A percentile compares a stretch with the other conserved stretches of the same genome.
These are phyloP conservation scores for Mycena olivaceomarginata DNA, from an alignment of 768 basidiomycete genomes.

Conservation along the genomic window DNA sequence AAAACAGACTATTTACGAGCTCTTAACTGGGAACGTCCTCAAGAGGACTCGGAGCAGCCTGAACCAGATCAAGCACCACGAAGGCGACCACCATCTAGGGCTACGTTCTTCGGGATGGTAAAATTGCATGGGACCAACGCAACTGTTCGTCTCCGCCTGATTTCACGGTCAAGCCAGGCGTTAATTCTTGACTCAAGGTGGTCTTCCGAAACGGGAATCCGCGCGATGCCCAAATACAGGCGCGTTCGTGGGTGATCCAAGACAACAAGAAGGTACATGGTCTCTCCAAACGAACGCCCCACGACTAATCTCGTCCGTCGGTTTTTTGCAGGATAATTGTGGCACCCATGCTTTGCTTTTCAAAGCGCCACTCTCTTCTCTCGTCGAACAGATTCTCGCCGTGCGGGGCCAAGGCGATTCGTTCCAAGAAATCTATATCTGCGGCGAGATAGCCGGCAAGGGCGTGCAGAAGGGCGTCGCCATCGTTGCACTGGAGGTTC, in stretches of 20 bases:
- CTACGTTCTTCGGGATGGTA: slow-evolving; percentile 45
- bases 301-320: not conserved
- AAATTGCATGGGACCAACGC: slow-evolving; percentile 49
- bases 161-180: too few relatives aligned
- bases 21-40: slow-evolving; percentile 9
- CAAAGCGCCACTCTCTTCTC: slow-evolving; percentile 40
- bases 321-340: slow-evolving; percentile 5
- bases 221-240: slow-evolving; percentile 41
- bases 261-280: slow-evolving; percentile 23
- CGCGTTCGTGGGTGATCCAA: slow-evolving; percentile 44
- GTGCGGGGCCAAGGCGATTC: slow-evolving; percentile 22
- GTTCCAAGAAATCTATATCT: slow-evolving; percentile 42
- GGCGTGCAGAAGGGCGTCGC: slow-evolving; percentile 48
- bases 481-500: slow-evolving; percentile 36
- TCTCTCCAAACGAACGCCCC: not conserved
- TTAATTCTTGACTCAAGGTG: not conserved
- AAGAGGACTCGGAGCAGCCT: not conserved
- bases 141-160: slow-evolving; percentile 1
- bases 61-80: not conserved
- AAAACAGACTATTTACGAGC: slow-evolving; percentile 31
- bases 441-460: slow-evolving; percentile 44
- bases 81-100: slow-evolving; percentile 36
- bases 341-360: slow-evolving; percentile 45
- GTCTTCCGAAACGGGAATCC: slow-evolving; percentile 39
- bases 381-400: slow-evolving; percentile 45